Percentiles rank a stretch among this genome's conserved stretches.
These are phyloP conservation scores for Trametes villosa DNA, from an alignment of 768 basidiomycete genomes.

Conservation along the genomic window DNA sequence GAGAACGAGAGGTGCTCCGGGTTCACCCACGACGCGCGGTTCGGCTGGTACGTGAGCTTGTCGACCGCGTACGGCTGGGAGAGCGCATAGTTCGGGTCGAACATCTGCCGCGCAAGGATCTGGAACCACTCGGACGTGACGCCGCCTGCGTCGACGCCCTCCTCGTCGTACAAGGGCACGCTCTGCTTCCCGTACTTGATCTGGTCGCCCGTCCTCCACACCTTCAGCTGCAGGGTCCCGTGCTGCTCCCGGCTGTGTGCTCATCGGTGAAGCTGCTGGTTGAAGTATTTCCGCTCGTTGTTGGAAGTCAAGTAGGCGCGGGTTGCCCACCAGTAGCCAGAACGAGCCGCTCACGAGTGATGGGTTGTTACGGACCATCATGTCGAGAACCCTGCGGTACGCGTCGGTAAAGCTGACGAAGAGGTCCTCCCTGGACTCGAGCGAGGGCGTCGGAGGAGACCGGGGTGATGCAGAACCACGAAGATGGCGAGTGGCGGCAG, in stretches of 20 bases:
- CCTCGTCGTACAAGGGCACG: slow-evolving; percentile 94
- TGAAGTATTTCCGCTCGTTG: slow-evolving; percentile 98
- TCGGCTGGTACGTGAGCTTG: slow-evolving; percentile 93
- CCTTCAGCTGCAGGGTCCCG: slow-evolving; percentile 83
- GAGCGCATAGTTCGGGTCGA: slow-evolving; percentile 96
- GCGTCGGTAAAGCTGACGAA: slow-evolving; percentile 93
- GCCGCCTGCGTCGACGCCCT: slow-evolving; percentile 98
- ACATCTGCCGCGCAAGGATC: slow-evolving; percentile 97
- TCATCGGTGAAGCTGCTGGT: slow-evolving; percentile 87
- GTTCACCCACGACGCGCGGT: slow-evolving; percentile 92
- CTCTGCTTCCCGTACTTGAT: slow-evolving; percentile 98
- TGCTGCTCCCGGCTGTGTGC: slow-evolving; percentile 81
- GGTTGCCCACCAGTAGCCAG: slow-evolving; percentile 93
- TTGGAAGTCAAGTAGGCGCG: slow-evolving; percentile 97
- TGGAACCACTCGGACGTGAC: slow-evolving; percentile 99
- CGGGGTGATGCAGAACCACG: slow-evolving; percentile 69
- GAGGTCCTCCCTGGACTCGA: slow-evolving; percentile 84
- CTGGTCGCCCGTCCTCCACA: slow-evolving; percentile 91
- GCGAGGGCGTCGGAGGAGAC: slow-evolving; percentile 67
- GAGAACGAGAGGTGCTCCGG: slow-evolving; percentile 96
- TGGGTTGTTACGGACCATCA: slow-evolving; percentile 98
- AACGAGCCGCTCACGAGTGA: slow-evolving; percentile 98
- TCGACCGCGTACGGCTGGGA: slow-evolving; percentile 99
- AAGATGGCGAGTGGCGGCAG: slow-evolving; percentile 51
- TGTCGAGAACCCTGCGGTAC: slow-evolving; percentile 91